A percentile compares a stretch with the other conserved stretches of the same genome.
Evolutionary conservation across 768 basidiomycete genomes (phyloP).

Genomic region (Amanita pallidorosea): DNA sequence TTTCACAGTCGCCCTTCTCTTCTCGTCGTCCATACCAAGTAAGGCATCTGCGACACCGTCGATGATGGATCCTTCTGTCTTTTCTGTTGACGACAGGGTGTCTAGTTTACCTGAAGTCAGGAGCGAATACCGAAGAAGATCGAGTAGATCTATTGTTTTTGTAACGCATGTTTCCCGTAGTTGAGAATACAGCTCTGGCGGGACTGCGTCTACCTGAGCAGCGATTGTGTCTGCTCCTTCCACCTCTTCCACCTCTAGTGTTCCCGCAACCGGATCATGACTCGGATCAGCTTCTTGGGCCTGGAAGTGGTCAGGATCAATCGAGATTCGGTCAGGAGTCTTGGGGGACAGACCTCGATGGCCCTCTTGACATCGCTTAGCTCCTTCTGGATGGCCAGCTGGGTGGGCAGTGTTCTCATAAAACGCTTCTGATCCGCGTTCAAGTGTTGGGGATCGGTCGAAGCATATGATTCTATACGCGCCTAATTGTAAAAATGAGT

Average conservation of each 20-base stretch:
- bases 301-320: conserved; percentile 22
- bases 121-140: conserved; percentile 42
- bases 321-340: background rate
- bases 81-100: conserved; percentile 31
- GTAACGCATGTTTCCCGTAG: conserved; percentile 30
- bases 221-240: conserved; percentile 48
- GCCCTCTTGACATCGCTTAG: conserved; percentile 75
- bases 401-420: conserved; percentile 58
- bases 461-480: conserved; percentile 62
- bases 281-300: conserved; percentile 53
- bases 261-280: conserved; percentile 43
- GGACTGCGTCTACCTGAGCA: conserved; percentile 39
- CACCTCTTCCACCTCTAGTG: conserved; percentile 42
- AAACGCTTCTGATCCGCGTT: conserved; percentile 82
- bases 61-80: conserved; percentile 45
- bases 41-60: conserved; percentile 42
- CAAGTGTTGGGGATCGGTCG: conserved; percentile 57
- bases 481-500: conserved; percentile 30
- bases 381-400: conserved; percentile 76
- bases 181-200: background rate
- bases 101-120: conserved; percentile 35
- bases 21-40: conserved; percentile 40
- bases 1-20: conserved; percentile 38
- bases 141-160: conserved; percentile 39
- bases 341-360: conserved; percentile 67